Evolutionary conservation across 345 rosid genomes (phyloP).

Genomic region (Eucalyptus albens): DNA sequence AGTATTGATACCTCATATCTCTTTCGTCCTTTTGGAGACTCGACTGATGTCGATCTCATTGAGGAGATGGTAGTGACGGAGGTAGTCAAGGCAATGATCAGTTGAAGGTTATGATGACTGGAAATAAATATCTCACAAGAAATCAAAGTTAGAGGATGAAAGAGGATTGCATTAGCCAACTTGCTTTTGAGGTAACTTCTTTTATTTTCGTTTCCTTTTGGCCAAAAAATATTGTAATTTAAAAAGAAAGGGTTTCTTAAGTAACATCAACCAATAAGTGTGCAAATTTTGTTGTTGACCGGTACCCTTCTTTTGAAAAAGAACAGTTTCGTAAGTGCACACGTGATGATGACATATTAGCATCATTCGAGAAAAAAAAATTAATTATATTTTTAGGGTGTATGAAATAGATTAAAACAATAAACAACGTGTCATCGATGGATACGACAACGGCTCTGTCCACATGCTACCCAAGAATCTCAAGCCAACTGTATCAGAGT

Average conservation of each 20-base stretch:
- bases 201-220: background rate
- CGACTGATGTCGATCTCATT: background rate
- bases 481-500: background rate
- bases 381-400: background rate
- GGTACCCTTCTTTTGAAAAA: background rate
- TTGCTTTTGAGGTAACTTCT: background rate
- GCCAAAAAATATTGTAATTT: background rate
- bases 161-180: background rate
- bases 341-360: background rate
- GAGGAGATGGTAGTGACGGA: background rate
- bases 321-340: background rate
- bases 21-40: background rate
- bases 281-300: background rate
- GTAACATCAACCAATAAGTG: background rate
- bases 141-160: background rate
- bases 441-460: background rate
- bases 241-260: background rate
- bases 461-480: background rate
- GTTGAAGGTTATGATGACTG: background rate
- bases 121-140: background rate
- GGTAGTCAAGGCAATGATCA: background rate
- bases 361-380: background rate
- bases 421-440: background rate
- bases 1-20: background rate
- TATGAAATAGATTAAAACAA: background rate